These are phyloP conservation scores for Arabidopsis hybrid DNA, from an alignment of 441 rosid genomes.

Conservation along the genomic window DNA sequence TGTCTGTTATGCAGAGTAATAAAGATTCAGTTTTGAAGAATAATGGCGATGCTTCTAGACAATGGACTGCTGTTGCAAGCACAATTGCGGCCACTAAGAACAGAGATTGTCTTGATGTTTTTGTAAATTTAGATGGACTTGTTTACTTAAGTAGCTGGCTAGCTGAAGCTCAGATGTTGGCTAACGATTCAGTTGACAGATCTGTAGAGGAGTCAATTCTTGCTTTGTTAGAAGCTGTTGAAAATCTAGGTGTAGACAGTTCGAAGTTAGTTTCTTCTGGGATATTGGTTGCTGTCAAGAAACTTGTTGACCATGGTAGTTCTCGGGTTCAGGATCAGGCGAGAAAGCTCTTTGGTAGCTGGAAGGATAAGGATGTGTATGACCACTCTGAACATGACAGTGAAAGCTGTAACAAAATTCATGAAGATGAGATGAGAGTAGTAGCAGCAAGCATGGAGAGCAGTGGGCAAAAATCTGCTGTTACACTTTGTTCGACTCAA, in stretches of 20 bases:
- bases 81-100: constrained; percentile 82
- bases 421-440: constrained; percentile 41
- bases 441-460: constrained; percentile 44
- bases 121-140: constrained; percentile 87
- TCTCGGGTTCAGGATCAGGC: constrained; percentile 77
- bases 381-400: constrained; percentile 53
- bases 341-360: constrained; percentile 64
- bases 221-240: constrained; percentile 75
- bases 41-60: constrained; percentile 79
- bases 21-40: constrained; percentile 71
- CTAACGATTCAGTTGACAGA: constrained; percentile 56
- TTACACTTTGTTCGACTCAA: constrained; percentile 51
- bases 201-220: constrained; percentile 77
- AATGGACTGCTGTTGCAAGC: constrained; percentile 93
- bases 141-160: constrained; percentile 81
- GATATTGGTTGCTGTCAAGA: constrained; percentile 69
- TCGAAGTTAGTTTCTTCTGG: constrained; percentile 83
- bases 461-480: constrained; percentile 48
- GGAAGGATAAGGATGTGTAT: constrained; percentile 56
- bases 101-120: constrained; percentile 91
- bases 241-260: constrained; percentile 72
- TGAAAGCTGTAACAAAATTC: constrained; percentile 41
- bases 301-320: constrained; percentile 73
- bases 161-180: constrained; percentile 62
- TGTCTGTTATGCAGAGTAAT: constrained; percentile 76